Base-by-base conservation (phyloP, 805 yeast genomes). In the Candida ponderosae region DNA sequence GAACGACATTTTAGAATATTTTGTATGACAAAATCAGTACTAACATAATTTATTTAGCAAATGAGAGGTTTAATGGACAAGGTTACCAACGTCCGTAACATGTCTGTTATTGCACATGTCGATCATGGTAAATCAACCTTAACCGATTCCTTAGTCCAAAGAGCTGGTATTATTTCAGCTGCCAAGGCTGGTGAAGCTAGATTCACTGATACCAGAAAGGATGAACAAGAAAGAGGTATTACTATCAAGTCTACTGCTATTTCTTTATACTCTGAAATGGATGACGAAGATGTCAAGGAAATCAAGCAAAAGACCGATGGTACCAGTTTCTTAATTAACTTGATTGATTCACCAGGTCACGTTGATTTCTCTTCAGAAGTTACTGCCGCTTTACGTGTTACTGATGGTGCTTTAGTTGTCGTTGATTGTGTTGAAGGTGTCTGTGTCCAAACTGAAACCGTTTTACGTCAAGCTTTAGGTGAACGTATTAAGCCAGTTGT, bases 271-370 rank as follows among this genome's bases (percentile, higher is more conserved):
- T 79, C 97, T 58, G 81, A 84, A 67, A 78, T 88, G 82, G 57
- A 62, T 40, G 95, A 84, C 40, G 95, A 84, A 38, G 95, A 87
- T 62, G 88, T 87, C 70, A 77, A 81, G 72, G 82, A 76, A 59
- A 90, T 93, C 76, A 75, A 80, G 70, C 97, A 93, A 76, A 79
- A 60, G 40, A 68, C 70, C 17, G 82, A 66, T 17, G 97, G 97
- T 71, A 84, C 76, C 81, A 80, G 81, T 67, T 90, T 90, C 81
- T 83, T 90, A 75, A 81, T 90, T 58, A 90, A 90, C 87, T 80
- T 90, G 81, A 90, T 90, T 61, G 98, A 90, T 72, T 93, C 98
- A 57, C 98, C 98, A 74, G 98, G 98, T 85, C 98, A 90, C 97
- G 97, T 90, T 80, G 98, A 90, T 76, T 90, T 90, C 89, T 88